A percentile compares a stretch with the other conserved stretches of the same genome.
phyloP scores from a whole-genome alignment of 345 rosid genomes.

The Populus tremula region DNA sequence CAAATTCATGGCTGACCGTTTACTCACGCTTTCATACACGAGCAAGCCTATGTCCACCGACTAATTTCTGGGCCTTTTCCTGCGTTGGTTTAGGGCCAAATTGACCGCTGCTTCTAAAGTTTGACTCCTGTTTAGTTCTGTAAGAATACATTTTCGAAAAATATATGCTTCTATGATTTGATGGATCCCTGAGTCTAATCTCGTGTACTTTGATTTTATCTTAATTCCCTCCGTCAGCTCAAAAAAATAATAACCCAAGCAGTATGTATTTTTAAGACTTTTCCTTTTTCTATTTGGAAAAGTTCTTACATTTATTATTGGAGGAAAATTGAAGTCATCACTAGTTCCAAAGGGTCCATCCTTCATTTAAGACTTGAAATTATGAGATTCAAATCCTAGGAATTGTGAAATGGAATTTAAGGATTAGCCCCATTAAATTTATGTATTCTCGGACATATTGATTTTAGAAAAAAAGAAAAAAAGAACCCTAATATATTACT shows the following conservation, averaged over 20 bases:
- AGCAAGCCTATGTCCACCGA: not conserved
- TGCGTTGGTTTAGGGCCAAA: not conserved
- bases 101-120: not conserved
- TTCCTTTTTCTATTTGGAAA: no score
- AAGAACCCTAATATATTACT: no score
- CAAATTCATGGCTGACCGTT: not conserved
- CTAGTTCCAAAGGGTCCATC: not conserved
- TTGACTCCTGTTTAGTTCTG: not conserved
- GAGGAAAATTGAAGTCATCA: no score
- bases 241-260: not conserved
- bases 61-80: not conserved
- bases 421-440: no score
- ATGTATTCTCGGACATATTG: no score
- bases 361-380: not conserved
- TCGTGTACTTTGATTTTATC: not conserved
- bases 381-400: not conserved
- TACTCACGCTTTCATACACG: not conserved
- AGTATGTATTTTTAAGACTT: no score
- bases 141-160: not conserved
- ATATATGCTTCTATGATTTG: not conserved
- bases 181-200: not conserved
- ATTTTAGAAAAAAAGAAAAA: no score
- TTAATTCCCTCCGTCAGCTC: not conserved
- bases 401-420: not conserved
- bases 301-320: no score